Conservation (phyloP, 306 rosid species). For the Rubus parviflorus region DNA sequence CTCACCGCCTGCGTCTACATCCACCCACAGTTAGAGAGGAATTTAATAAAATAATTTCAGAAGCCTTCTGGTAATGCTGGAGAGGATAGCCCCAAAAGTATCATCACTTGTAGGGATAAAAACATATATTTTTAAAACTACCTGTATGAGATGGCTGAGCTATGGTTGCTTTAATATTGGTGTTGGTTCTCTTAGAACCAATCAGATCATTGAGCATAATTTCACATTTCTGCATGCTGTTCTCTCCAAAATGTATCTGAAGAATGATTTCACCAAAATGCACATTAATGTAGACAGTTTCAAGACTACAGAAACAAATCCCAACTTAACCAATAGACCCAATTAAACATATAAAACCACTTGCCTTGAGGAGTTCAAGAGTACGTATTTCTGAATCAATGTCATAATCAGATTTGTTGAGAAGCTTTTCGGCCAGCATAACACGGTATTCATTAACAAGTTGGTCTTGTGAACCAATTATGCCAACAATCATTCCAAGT, state of each 20-base stretch:
- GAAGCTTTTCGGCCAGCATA: conserved; percentile 97
- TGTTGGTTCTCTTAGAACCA: conserved; percentile 76
- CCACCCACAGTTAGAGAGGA: conserved; percentile 17
- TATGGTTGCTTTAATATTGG: conserved; percentile 88
- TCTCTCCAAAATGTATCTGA: conserved; percentile 96
- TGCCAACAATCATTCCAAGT: conserved; percentile 96
- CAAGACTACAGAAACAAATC: conserved; percentile 7
- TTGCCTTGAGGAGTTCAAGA: conserved; percentile 91
- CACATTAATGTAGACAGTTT: conserved; percentile 16
- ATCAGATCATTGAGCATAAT: conserved; percentile 94
- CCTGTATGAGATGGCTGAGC: conserved; percentile 52
- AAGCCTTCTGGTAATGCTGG: background rate
- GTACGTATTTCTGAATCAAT: conserved; percentile 93
- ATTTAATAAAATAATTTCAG: conserved; percentile 1
- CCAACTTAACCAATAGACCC: conserved; percentile 18
- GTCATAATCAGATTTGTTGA: conserved; percentile 93
- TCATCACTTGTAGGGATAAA: background rate
- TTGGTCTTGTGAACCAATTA: conserved; percentile 95
- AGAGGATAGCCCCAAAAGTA: conserved; percentile 10
- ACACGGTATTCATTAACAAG: conserved; percentile 92
- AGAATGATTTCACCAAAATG: conserved; percentile 31
- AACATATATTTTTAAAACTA: conserved; percentile 25
- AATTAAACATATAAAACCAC: conserved; percentile 22
- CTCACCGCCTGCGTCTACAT: conserved; percentile 45
- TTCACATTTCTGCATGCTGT: conserved; percentile 96